These are phyloP conservation scores for Bondarzewia mesenterica DNA, from an alignment of 1,284 basidiomycete genomes.

Conservation along the genomic window DNA sequence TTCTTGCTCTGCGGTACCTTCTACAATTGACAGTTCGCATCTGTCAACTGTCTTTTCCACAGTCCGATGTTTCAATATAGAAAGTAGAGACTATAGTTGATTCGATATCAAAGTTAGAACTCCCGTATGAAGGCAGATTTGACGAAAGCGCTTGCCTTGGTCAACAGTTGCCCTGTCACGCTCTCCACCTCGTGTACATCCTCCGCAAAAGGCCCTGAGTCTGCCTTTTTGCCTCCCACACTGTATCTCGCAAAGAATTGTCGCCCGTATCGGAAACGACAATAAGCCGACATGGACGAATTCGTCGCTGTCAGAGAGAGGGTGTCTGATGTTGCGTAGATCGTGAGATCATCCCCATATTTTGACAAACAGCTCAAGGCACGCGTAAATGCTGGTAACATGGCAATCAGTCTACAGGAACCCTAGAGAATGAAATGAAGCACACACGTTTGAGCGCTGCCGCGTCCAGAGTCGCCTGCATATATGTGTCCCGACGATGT, in stretches of 20 bases:
- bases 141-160: conserved; percentile 40
- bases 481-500: conserved; percentile 14
- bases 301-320: conserved; percentile 67
- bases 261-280: conserved; percentile 62
- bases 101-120: conserved; percentile 1
- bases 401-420: neutral
- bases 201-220: conserved; percentile 9
- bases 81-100: conserved; percentile 49
- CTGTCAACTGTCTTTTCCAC: conserved; percentile 68
- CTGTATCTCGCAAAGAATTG: conserved; percentile 65
- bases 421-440: neutral
- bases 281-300: conserved; percentile 71
- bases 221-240: conserved; percentile 22
- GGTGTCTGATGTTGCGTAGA: conserved; percentile 52
- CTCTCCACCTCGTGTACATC: conserved; percentile 16
- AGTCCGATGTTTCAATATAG: conserved; percentile 63
- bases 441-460: conserved; percentile 36
- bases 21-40: conserved; percentile 63
- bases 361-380: conserved; percentile 66
- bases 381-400: conserved; percentile 54
- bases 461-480: conserved; percentile 42
- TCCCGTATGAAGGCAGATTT: neutral
- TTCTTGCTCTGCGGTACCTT: conserved; percentile 32
- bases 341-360: conserved; percentile 71
- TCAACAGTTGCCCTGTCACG: conserved; percentile 49